phyloP scores from a whole-genome alignment of 768 basidiomycete species.

The Suillus subalutaceus region DNA sequence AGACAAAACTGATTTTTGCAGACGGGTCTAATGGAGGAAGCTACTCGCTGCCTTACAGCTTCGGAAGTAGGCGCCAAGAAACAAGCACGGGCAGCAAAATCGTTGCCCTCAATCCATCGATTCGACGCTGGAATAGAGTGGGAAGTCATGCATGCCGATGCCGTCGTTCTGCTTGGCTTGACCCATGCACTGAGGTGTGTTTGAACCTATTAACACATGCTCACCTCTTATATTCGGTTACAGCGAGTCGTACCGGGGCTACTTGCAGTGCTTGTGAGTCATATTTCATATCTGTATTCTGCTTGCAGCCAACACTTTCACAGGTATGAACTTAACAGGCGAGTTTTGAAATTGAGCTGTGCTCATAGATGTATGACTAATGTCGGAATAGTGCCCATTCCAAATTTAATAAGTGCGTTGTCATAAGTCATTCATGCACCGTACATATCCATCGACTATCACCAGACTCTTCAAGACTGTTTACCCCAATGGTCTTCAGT shows the following conservation, averaged over 20 bases:
- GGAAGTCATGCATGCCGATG: slow-evolving; percentile 77
- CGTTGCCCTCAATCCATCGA: slow-evolving; percentile 34
- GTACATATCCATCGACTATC: slow-evolving; percentile 10
- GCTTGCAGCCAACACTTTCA: slow-evolving; percentile 17
- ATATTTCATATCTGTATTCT: neutral
- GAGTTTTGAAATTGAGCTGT: slow-evolving; percentile 17
- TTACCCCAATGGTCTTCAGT: slow-evolving; percentile 62
- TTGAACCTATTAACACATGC: neutral
- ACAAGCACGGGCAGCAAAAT: slow-evolving; percentile 43
- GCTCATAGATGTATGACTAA: neutral
- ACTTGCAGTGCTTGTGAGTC: slow-evolving; percentile 74
- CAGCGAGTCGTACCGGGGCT: slow-evolving; percentile 79
- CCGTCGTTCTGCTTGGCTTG: slow-evolving; percentile 68
- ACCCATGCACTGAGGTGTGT: slow-evolving; percentile 69
- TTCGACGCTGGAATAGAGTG: slow-evolving; percentile 72
- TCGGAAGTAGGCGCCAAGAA: slow-evolving; percentile 67
- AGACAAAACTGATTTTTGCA: slow-evolving; percentile 24
- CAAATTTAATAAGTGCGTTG: slow-evolving; percentile 66
- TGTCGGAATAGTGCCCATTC: slow-evolving; percentile 57
- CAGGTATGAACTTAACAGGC: slow-evolving; percentile 60
- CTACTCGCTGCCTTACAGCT: slow-evolving; percentile 52
- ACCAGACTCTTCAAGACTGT: slow-evolving; percentile 66
- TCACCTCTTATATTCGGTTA: neutral
- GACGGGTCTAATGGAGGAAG: slow-evolving; percentile 66
- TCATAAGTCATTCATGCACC: neutral